Conservation (phyloP, 1,139 yeast genomes). For the Suhomyces guaymorum region DNA sequence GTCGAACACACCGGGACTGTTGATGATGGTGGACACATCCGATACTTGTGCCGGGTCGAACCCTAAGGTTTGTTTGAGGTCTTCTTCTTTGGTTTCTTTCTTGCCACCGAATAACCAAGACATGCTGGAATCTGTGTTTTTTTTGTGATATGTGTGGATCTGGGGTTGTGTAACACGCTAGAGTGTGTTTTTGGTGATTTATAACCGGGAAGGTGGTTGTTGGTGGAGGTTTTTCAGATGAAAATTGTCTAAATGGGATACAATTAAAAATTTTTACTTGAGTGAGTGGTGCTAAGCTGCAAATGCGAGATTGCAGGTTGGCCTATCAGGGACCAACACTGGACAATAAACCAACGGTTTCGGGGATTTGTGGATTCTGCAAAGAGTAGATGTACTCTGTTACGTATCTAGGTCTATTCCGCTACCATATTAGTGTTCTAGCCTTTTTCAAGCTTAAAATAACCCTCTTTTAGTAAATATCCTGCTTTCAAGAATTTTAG, state of each 20-base stretch:
- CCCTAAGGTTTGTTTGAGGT: slow-evolving; percentile 48
- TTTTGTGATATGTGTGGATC: slow-evolving; percentile 3
- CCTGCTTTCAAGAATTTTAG: too few relatives aligned
- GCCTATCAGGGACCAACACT: too few relatives aligned
- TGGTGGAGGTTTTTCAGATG: slow-evolving; percentile 1
- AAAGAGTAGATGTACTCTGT: too few relatives aligned
- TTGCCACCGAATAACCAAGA: slow-evolving; percentile 69
- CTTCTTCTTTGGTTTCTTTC: slow-evolving; percentile 29
- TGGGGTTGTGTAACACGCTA: not conserved
- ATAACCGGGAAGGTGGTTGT: slow-evolving; percentile 3
- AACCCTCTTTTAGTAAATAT: too few relatives aligned
- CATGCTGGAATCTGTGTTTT: slow-evolving; percentile 33
- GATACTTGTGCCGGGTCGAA: slow-evolving; percentile 69
- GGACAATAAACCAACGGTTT: too few relatives aligned
- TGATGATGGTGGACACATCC: slow-evolving; percentile 63
- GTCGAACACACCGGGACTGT: slow-evolving; percentile 65
- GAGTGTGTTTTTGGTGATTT: slow-evolving; percentile 2
- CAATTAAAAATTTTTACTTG: slow-evolving; percentile 10
- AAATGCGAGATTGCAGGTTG: slow-evolving; percentile 4
- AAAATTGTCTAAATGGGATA: too few relatives aligned
- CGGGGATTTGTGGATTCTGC: too few relatives aligned
- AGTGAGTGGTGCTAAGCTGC: slow-evolving; percentile 7
- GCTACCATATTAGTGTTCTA: too few relatives aligned
- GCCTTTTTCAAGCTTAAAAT: too few relatives aligned
- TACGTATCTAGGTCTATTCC: too few relatives aligned